These are phyloP conservation scores for Cucurbita pepo DNA, from an alignment of 306 rosid genomes.

Conservation along the genomic window DNA sequence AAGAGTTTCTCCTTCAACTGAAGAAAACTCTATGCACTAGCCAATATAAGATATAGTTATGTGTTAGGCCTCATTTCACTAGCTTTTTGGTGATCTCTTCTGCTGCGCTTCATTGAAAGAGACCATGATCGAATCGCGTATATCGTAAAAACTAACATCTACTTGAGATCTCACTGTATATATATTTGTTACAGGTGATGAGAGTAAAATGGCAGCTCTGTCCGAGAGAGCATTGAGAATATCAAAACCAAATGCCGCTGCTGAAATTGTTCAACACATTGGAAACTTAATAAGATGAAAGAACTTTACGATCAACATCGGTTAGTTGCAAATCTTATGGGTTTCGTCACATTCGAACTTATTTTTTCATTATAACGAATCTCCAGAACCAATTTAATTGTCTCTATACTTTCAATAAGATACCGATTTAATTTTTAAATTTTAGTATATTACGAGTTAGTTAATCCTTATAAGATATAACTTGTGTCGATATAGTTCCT, in stretches of 20 bases:
- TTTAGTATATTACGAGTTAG: too few species aligned
- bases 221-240: slow-evolving; percentile 60
- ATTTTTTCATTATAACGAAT: not conserved
- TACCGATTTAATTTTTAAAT: too few species aligned
- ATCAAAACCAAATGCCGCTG: slow-evolving; percentile 46
- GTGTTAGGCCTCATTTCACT: not conserved
- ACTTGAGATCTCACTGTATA: not conserved
- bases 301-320: not conserved
- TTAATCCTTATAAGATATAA: too few species aligned
- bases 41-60: too few species aligned
- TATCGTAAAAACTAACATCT: not conserved
- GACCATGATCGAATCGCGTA: too few species aligned
- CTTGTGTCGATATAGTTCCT: too few species aligned
- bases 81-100: not conserved
- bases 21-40: too few species aligned
- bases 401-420: too few species aligned
- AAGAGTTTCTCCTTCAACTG: too few species aligned
- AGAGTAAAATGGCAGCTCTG: slow-evolving; percentile 50
- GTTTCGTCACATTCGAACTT: not conserved
- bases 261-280: slow-evolving; percentile 43
- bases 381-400: too few species aligned
- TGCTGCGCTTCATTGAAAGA: not conserved
- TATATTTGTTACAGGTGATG: slow-evolving; percentile 29
- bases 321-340: not conserved
- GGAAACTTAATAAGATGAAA: slow-evolving; percentile 22